Conservation (phyloP, 2,329 filamentous ascomycete species). For the Penicillium glabrum region DNA sequence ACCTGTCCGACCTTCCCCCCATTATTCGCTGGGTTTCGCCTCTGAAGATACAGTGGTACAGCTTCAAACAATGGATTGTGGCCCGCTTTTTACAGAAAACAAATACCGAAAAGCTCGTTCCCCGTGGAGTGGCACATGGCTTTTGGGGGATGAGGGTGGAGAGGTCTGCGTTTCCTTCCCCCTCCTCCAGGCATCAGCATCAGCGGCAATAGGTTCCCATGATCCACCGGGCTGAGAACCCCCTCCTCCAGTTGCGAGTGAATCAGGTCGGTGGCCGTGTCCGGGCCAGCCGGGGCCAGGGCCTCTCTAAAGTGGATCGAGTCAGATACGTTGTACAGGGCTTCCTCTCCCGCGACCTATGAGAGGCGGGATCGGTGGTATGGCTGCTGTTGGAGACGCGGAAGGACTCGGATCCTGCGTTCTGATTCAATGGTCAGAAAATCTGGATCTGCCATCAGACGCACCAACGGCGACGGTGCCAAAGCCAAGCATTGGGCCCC, state of each 20-base stretch:
- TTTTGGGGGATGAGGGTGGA: not conserved
- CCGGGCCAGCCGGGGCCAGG: conserved; percentile 19
- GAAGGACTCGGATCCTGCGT: conserved; percentile 23
- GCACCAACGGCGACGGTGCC: conserved; percentile 3
- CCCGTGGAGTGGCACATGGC: not conserved
- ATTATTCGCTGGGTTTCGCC: not conserved
- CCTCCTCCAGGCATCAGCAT: conserved; percentile 5
- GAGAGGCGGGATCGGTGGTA: conserved; percentile 12
- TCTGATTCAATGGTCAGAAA: conserved; percentile 4
- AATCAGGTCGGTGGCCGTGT: conserved; percentile 12
- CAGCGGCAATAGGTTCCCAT: not conserved
- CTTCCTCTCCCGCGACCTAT: conserved; percentile 20
- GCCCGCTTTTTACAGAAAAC: not conserved
- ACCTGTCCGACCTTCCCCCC: not conserved
- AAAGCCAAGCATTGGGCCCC: conserved; percentile 7
- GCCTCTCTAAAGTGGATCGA: conserved; percentile 13
- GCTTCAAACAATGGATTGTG: not conserved
- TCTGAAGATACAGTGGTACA: not conserved
- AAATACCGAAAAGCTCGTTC: not conserved
- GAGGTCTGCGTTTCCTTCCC: not conserved
- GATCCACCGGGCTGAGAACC: conserved; percentile 1
- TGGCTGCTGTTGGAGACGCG: conserved; percentile 10
- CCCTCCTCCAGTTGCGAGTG: not conserved
- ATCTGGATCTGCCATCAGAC: conserved; percentile 5
- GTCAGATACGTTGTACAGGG: conserved; percentile 20